Conservation (phyloP, 805 yeast genomes). For the Helenozyma baotianmanensis region DNA sequence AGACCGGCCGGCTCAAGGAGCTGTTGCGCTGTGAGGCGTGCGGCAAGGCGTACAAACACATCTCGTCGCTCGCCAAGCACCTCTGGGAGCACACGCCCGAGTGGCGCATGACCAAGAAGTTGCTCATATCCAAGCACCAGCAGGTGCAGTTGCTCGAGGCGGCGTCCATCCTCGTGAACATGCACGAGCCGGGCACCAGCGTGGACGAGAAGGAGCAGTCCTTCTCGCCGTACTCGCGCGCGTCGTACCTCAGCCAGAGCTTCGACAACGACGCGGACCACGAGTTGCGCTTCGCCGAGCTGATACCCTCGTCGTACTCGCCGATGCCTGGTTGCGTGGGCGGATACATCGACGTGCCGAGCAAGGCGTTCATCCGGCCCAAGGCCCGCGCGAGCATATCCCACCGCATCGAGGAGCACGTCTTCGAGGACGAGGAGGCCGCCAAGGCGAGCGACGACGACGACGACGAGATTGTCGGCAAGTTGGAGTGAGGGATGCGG, state of each 20-base stretch:
- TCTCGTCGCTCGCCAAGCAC: slow-evolving; percentile 82
- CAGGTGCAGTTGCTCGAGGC: slow-evolving; percentile 81
- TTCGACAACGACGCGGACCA: slow-evolving; percentile 26
- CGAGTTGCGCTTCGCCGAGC: slow-evolving; percentile 38
- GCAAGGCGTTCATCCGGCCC: slow-evolving; percentile 5
- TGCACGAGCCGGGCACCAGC: slow-evolving; percentile 44
- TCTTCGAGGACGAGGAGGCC: slow-evolving; percentile 6
- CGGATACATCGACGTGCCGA: slow-evolving; percentile 17
- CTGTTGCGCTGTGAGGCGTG: slow-evolving; percentile 86
- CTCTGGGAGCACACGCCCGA: slow-evolving; percentile 94
- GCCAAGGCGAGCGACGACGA: slow-evolving; percentile 7
- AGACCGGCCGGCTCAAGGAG: slow-evolving; percentile 77
- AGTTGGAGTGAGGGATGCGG: slow-evolving; percentile 15
- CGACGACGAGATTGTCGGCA: slow-evolving; percentile 16
- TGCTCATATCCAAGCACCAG: slow-evolving; percentile 80
- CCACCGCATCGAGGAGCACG: too few species aligned
- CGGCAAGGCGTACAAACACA: slow-evolving; percentile 87
- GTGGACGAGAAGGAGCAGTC: slow-evolving; percentile 7
- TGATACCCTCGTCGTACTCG: slow-evolving; percentile 14
- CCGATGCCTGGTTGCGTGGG: slow-evolving; percentile 20
- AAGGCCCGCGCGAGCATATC: too few species aligned
- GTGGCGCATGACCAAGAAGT: slow-evolving; percentile 82
- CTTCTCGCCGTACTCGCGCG: slow-evolving; percentile 20
- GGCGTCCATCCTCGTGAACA: slow-evolving; percentile 70
- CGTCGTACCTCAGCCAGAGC: slow-evolving; percentile 10